Conservation (phyloP, 2,329 filamentous ascomycete species). For the Sordariomycetes sp. region DNA sequence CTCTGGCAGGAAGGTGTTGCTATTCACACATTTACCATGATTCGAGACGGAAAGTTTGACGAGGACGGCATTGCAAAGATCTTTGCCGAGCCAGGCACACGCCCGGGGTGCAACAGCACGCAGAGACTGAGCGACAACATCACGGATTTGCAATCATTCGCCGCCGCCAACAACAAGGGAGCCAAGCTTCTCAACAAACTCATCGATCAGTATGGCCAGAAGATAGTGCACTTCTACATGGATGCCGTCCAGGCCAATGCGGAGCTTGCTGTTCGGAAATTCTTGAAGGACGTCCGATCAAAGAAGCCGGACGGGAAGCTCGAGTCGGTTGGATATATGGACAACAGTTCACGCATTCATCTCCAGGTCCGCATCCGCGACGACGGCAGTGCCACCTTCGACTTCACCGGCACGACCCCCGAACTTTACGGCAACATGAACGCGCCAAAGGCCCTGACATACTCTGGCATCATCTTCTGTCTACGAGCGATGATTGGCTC, state of each 20-base stretch:
- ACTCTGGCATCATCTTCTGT: slow-evolving; percentile 28
- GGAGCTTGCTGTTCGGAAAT: slow-evolving; percentile 20
- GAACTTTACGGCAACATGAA: slow-evolving; percentile 25
- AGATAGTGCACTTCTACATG: slow-evolving; percentile 57
- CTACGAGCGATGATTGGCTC: slow-evolving; percentile 23
- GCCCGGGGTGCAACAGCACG: slow-evolving; percentile 69
- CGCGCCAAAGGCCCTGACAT: slow-evolving; percentile 23
- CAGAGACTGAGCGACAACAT: slow-evolving; percentile 74
- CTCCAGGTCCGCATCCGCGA: slow-evolving; percentile 20
- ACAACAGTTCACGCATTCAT: slow-evolving; percentile 24
- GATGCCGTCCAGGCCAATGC: slow-evolving; percentile 29
- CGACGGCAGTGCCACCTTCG: slow-evolving; percentile 21
- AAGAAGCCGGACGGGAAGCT: slow-evolving; percentile 29
- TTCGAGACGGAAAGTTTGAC: slow-evolving; percentile 68
- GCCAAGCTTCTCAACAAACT: slow-evolving; percentile 65
- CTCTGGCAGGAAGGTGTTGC: slow-evolving; percentile 57
- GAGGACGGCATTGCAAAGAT: slow-evolving; percentile 68
- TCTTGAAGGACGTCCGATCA: slow-evolving; percentile 14
- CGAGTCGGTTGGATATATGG: slow-evolving; percentile 20
- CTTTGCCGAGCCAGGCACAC: slow-evolving; percentile 65
- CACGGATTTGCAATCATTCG: slow-evolving; percentile 78
- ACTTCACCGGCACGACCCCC: slow-evolving; percentile 24
- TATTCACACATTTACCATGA: slow-evolving; percentile 60
- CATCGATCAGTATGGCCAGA: slow-evolving; percentile 63
- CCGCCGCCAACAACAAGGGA: slow-evolving; percentile 79